These are phyloP conservation scores for Hibiscus syriacus DNA, from an alignment of 345 rosid genomes.

Conservation along the genomic window DNA sequence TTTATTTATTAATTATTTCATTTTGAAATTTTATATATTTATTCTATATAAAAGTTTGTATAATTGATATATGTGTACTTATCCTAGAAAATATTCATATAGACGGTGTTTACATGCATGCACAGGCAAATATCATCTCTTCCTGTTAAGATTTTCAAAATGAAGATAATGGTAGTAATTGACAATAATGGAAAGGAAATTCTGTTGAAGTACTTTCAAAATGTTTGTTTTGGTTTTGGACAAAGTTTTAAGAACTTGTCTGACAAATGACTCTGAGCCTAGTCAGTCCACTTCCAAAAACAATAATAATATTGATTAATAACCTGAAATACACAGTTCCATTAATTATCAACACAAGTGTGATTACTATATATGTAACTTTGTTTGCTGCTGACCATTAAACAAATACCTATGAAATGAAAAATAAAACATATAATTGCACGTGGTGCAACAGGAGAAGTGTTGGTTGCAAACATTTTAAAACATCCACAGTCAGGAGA, in stretches of 20 bases:
- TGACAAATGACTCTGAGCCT: background rate
- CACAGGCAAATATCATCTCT: no score
- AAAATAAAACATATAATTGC: background rate
- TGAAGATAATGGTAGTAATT: no score
- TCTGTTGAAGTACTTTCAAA: background rate
- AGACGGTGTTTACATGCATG: no score
- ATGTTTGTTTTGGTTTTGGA: background rate
- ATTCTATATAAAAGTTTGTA: no score
- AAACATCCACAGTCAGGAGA: background rate
- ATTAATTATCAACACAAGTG: background rate
- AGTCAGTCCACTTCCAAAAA: background rate
- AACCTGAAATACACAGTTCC: background rate
- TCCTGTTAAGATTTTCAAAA: no score
- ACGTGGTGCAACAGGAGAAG: background rate
- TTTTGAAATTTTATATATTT: no score
- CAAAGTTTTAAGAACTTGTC: background rate
- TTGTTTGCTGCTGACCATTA: background rate
- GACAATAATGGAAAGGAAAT: no score
- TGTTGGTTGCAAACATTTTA: background rate
- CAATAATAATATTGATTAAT: background rate
- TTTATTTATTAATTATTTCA: no score
- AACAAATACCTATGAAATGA: background rate
- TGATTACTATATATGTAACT: background rate
- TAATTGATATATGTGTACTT: no score
- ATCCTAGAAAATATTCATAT: no score